Evolutionary conservation across 169 alveolate genomes (phyloP), one percentile per base, ranked within the genome.

Genomic region (Eimeria acervulina): DNA sequence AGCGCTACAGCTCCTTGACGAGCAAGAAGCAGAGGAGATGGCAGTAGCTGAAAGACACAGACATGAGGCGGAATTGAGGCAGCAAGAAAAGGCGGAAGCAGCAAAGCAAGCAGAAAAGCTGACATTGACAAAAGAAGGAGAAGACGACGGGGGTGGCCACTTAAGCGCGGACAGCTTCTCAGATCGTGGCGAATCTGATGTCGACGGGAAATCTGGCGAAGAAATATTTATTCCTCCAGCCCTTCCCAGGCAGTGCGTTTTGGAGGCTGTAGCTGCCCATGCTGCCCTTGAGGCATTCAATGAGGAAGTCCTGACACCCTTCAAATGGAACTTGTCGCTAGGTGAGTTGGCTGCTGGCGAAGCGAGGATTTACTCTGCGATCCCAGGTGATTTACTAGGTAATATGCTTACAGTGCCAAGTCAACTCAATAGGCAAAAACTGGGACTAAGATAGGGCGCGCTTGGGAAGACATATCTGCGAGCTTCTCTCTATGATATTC

Each of bases 221-320:
- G 76, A 83, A 83, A 19, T 59, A 8, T 19, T 36, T 8, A 36
- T 52, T 2, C 61, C 74, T 17, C 91, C 70, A n/a, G 44, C 91
- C 17, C 44, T 83, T 55, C 52, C 91, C 33, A 51, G 74, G 36
- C 36, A 83, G 19, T 83, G 52, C 28, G 91, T 51, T 28, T 31
- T 83, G 12, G 91, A 83, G 1, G 91, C 91, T 55, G 36, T 36
- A 28, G 44, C 91, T 31, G 55, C 91, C 23, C 91, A 31, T 2
- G 74, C 55, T 83, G 76, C 91, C 1, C 91, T 83, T 28, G 74
- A 51, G 19, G 19, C 55, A 4, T 83, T 83, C 91, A 83, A 83
- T 21, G 76, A 83, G 0, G 91, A 83, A 55, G 91, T 83, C 23
- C 91, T 83, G 1, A 55, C 36, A 8, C 91, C 68, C 33, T 33